These are phyloP conservation scores for Magnolia kwangsiensis DNA, from an alignment of 164 flowering plant genomes.

Conservation along the genomic window DNA sequence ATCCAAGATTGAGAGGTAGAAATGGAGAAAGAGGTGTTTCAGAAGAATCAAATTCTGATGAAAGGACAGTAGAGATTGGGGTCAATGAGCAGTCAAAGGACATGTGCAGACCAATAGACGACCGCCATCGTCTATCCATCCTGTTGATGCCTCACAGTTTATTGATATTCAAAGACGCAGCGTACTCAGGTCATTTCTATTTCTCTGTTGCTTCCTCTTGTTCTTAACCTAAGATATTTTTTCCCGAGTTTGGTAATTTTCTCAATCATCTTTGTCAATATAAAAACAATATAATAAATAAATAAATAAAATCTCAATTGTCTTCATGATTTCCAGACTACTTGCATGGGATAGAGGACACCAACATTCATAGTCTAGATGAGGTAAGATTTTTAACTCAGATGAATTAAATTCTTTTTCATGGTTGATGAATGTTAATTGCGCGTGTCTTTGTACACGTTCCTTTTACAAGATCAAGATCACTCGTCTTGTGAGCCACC, in stretches of 20 bases:
- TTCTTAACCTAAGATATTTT: neutral
- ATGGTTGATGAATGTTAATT: no score
- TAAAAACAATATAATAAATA: no score
- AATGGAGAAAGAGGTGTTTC: constrained; percentile 3
- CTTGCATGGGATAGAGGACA: constrained; percentile 81
- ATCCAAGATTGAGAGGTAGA: constrained; percentile 38
- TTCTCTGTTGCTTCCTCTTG: neutral
- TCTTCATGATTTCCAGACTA: constrained; percentile 46
- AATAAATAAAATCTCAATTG: no score
- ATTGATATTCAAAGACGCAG: constrained; percentile 77
- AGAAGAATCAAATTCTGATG: constrained; percentile 14
- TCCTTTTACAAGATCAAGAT: neutral
- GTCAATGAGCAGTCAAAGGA: constrained; percentile 7
- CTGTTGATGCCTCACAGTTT: constrained; percentile 85
- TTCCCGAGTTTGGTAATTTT: neutral
- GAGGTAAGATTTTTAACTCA: constrained; percentile 36
- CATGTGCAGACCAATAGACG: constrained; percentile 5
- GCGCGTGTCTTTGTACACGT: neutral
- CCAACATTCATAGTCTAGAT: constrained; percentile 38
- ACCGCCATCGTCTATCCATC: constrained; percentile 51
- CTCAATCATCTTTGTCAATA: neutral
- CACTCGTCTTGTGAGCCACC: neutral
- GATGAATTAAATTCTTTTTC: neutral
- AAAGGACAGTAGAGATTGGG: constrained; percentile 12
- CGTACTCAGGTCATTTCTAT: constrained; percentile 56